A percentile compares a stretch with the other conserved stretches of the same genome.
Conservation (phyloP, 2,329 filamentous ascomycete species). For the Epichloe scottii region DNA sequence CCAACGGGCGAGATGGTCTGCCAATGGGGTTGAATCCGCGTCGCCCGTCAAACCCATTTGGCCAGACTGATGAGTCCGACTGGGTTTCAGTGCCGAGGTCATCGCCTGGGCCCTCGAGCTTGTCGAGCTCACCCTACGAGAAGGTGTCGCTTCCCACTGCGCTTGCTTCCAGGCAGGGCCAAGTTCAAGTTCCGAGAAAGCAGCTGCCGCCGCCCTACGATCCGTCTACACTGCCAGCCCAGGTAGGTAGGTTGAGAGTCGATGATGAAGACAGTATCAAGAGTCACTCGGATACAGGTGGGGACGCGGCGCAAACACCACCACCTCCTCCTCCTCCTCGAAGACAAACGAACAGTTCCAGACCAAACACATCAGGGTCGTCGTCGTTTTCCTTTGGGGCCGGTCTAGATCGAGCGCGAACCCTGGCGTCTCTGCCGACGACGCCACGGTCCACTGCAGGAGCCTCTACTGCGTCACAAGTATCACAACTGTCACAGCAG, state of each 20-base stretch:
- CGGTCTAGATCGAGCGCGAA: slow-evolving; percentile 13
- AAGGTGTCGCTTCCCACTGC: slow-evolving; percentile 39
- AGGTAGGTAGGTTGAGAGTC: slow-evolving; percentile 30
- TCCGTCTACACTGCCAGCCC: slow-evolving; percentile 30
- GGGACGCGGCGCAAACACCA: slow-evolving; percentile 16
- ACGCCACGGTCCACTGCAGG: slow-evolving; percentile 15
- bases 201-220: slow-evolving; percentile 40
- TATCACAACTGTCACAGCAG: slow-evolving; percentile 20
- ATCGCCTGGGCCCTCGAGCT: slow-evolving; percentile 41
- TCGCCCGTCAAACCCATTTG: slow-evolving; percentile 72
- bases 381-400: slow-evolving; percentile 4
- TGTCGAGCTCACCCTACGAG: slow-evolving; percentile 48
- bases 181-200: slow-evolving; percentile 30
- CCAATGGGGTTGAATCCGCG: slow-evolving; percentile 58
- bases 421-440: slow-evolving; percentile 15
- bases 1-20: slow-evolving; percentile 35
- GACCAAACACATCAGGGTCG: slow-evolving; percentile 5
- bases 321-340: slow-evolving; percentile 34
- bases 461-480: slow-evolving; percentile 22
- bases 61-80: slow-evolving; percentile 59
- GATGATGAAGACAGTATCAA: slow-evolving; percentile 24
- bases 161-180: slow-evolving; percentile 28
- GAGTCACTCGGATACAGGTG: slow-evolving; percentile 3
- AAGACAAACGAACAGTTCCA: slow-evolving; percentile 24
- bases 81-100: slow-evolving; percentile 60